phyloP scores from a whole-genome alignment of 768 basidiomycete species.

The Mycena haematopus region DNA sequence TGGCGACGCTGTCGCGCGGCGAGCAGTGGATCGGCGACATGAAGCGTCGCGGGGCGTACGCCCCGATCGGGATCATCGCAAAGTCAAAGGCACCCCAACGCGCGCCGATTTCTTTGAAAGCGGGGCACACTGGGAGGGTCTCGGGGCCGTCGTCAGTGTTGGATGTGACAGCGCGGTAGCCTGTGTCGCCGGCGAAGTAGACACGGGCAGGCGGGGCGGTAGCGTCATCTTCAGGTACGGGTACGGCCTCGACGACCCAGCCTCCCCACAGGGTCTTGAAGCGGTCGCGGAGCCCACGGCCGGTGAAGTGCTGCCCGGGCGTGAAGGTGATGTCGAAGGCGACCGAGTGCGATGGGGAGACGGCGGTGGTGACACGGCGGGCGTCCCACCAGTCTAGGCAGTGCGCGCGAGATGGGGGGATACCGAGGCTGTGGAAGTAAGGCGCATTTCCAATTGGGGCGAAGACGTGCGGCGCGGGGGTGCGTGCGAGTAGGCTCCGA shows the following conservation, averaged over 20 bases:
- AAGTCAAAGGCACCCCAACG: conserved; percentile 69
- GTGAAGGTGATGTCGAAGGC: conserved; percentile 60
- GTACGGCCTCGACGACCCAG: conserved; percentile 66
- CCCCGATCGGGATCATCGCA: conserved; percentile 77
- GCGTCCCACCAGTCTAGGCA: conserved; percentile 74
- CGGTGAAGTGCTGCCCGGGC: conserved; percentile 70
- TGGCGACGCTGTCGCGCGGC: conserved; percentile 70
- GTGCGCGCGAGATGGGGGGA: conserved; percentile 48
- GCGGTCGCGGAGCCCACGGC: conserved; percentile 54
- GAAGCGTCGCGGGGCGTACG: conserved; percentile 59
- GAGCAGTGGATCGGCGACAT: conserved; percentile 70
- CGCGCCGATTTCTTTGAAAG: conserved; percentile 74
- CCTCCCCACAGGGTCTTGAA: conserved; percentile 69
- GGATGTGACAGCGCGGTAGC: conserved; percentile 54
- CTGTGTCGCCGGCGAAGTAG: conserved; percentile 77
- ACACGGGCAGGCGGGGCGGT: conserved; percentile 42
- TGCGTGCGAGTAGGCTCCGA: conserved; percentile 41
- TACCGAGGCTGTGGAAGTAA: conserved; percentile 48
- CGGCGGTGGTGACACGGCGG: conserved; percentile 43
- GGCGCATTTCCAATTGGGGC: conserved; percentile 60
- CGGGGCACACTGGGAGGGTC: conserved; percentile 68
- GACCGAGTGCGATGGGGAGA: conserved; percentile 31
- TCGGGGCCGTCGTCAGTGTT: conserved; percentile 52
- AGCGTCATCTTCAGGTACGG: conserved; percentile 29
- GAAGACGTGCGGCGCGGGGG: conserved; percentile 57